A percentile compares a stretch with the other conserved stretches of the same genome.
Evolutionary conservation across 805 yeast genomes (phyloP).

Genomic region (Maudiozyma turicensis): DNA sequence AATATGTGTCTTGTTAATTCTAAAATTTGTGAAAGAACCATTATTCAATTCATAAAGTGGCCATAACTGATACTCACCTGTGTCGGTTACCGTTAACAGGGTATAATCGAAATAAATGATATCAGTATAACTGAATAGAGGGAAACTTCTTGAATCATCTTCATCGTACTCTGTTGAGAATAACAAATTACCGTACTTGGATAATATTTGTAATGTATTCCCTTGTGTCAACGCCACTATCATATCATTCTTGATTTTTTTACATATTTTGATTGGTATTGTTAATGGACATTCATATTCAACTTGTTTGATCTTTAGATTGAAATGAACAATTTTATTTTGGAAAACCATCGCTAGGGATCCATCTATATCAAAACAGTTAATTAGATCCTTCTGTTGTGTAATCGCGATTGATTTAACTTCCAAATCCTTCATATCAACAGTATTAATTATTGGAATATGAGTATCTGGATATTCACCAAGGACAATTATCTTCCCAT

Average conservation of each 20-base stretch:
- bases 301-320: conserved; percentile 9
- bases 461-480: conserved; percentile 6
- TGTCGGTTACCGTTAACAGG: conserved; percentile 11
- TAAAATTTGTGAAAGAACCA: conserved; percentile 16
- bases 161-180: conserved; percentile 17
- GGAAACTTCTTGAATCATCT: conserved; percentile 7
- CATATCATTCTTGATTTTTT: conserved; percentile 11
- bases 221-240: conserved; percentile 16
- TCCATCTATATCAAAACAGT: conserved; percentile 8
- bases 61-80: conserved; percentile 22
- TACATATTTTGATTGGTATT: conserved; percentile 14
- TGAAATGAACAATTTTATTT: conserved; percentile 13
- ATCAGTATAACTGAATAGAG: conserved; percentile 10
- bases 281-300: conserved; percentile 8
- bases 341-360: conserved; percentile 12
- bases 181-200: conserved; percentile 22
- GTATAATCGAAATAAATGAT: conserved; percentile 12
- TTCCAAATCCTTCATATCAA: conserved; percentile 12
- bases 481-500: conserved; percentile 15
- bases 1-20: conserved; percentile 15
- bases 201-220: conserved; percentile 16
- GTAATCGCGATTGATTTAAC: conserved; percentile 6
- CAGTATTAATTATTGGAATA: conserved; percentile 2
- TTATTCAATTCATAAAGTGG: conserved; percentile 20
- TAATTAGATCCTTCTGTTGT: conserved; percentile 5